A percentile compares a stretch with the other conserved stretches of the same genome.
Evolutionary conservation across 2,329 filamentous ascomycete species (phyloP).

Genomic region (Didymella arachidicola): DNA sequence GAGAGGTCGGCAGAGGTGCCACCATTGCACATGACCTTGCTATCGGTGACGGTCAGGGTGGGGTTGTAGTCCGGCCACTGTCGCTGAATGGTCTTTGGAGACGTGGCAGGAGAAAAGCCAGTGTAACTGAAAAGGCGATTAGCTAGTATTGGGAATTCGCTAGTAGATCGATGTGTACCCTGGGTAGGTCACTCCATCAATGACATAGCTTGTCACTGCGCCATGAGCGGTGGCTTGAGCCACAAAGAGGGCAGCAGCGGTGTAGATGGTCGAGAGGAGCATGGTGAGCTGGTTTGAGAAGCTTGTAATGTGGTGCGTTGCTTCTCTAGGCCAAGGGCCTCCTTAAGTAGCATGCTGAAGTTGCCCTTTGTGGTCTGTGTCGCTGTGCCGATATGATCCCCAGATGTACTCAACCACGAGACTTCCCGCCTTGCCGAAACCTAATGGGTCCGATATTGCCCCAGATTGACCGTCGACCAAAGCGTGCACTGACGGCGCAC

Average conservation of each 20-base stretch:
- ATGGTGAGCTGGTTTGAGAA: constrained; percentile 37
- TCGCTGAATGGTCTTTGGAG: constrained; percentile 63
- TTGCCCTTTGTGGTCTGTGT: not conserved
- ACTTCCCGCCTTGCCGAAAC: constrained; percentile 16
- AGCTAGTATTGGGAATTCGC: constrained; percentile 39
- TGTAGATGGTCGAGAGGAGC: constrained; percentile 49
- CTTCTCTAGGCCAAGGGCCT: constrained; percentile 1
- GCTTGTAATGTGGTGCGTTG: constrained; percentile 3
- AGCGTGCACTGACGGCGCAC: not conserved
- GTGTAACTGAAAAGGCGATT: constrained; percentile 57
- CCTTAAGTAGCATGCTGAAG: constrained; percentile 10
- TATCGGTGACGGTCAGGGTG: constrained; percentile 57
- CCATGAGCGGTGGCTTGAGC: constrained; percentile 46
- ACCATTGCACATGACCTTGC: constrained; percentile 65
- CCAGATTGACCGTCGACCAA: constrained; percentile 4
- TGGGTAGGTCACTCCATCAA: constrained; percentile 44
- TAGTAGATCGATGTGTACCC: constrained; percentile 30
- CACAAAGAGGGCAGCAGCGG: constrained; percentile 42
- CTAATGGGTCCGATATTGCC: constrained; percentile 14
- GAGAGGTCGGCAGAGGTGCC: constrained; percentile 51
- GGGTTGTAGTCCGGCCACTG: constrained; percentile 68
- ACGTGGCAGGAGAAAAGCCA: constrained; percentile 59
- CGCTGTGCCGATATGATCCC: no score
- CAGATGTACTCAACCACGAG: not conserved
- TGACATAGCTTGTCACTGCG: constrained; percentile 48